Evolutionary conservation across 805 yeast genomes (phyloP).

Genomic region (Ogataea siamensis): DNA sequence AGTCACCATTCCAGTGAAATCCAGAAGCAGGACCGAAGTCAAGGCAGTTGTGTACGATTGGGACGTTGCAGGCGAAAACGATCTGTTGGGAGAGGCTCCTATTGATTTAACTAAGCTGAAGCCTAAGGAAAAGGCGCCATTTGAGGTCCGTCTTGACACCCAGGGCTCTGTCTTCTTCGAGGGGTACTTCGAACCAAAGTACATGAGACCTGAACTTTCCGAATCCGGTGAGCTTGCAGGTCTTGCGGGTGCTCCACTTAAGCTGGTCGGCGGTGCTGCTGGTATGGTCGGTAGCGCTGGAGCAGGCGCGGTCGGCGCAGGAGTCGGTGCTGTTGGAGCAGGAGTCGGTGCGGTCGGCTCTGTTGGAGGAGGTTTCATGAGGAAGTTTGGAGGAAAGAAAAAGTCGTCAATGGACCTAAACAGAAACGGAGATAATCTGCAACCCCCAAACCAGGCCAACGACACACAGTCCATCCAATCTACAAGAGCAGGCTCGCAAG

Average conservation of each 20-base stretch:
- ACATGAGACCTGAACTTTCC: conserved; percentile 58
- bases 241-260: conserved; percentile 35
- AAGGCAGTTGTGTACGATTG: conserved; percentile 61
- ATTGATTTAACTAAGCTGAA: conserved; percentile 50
- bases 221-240: conserved; percentile 45
- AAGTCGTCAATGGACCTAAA: conserved; percentile 20
- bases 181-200: conserved; percentile 61
- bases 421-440: conserved; percentile 14
- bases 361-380: conserved; percentile 35
- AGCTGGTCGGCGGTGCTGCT: conserved; percentile 37
- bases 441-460: conserved; percentile 25
- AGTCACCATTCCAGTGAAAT: conserved; percentile 55
- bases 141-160: conserved; percentile 54
- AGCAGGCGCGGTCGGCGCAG: conserved; percentile 42
- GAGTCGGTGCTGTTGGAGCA: conserved; percentile 40
- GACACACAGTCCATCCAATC: conserved; percentile 41
- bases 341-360: conserved; percentile 44
- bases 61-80: conserved; percentile 75
- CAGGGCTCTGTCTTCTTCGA: conserved; percentile 59
- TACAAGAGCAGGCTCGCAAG: conserved; percentile 23
- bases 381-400: conserved; percentile 18
- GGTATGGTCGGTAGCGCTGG: conserved; percentile 41
- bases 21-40: conserved; percentile 56
- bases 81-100: conserved; percentile 50
- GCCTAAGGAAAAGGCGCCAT: conserved; percentile 41